A percentile compares a stretch with the other conserved stretches of the same genome.
Evolutionary conservation across 768 basidiomycete genomes (phyloP).

Genomic region (Daedaleopsis sinensis): DNA sequence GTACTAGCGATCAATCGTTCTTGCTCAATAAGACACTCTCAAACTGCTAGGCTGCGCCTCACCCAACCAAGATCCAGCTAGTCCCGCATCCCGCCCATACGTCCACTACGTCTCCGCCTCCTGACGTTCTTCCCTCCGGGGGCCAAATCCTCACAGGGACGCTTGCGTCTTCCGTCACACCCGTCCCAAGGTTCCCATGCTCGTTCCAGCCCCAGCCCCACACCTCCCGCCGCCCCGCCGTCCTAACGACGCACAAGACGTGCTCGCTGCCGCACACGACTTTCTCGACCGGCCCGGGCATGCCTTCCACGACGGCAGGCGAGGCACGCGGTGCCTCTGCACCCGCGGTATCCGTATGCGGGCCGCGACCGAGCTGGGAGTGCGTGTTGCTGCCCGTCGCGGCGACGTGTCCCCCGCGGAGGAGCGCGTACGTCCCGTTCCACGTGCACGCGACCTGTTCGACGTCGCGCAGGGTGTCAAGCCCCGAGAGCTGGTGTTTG

Average conservation of each 20-base stretch:
- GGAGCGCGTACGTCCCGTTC: constrained; percentile 71
- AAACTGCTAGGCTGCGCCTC: not conserved
- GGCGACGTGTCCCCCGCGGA: constrained; percentile 35
- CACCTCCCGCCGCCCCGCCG: constrained; percentile 40
- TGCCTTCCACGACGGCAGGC: too few relatives aligned
- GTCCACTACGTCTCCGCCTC: constrained; percentile 7
- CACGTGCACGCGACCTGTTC: constrained; percentile 64
- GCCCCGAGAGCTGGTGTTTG: constrained; percentile 63
- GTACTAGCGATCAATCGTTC: not conserved
- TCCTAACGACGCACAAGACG: constrained; percentile 45
- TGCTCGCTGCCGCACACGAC: constrained; percentile 89
- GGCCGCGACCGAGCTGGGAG: constrained; percentile 65
- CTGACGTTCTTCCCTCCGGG: not conserved
- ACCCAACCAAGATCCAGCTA: constrained; percentile 43
- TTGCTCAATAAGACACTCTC: not conserved
- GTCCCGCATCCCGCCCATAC: constrained; percentile 58
- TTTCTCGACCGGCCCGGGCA: constrained; percentile 20
- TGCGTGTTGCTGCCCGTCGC: constrained; percentile 58
- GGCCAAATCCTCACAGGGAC: constrained; percentile 61
- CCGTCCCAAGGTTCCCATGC: constrained; percentile 88
- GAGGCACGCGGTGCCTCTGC: not conserved
- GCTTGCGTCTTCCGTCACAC: constrained; percentile 55
- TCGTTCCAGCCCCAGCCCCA: constrained; percentile 99
- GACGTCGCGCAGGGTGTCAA: constrained; percentile 32
- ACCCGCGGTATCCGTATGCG: constrained; percentile 3